Percentiles rank a stretch among this genome's conserved stretches.
Conservation (phyloP, 768 basidiomycete species). For the Chalciporus piperatus region DNA sequence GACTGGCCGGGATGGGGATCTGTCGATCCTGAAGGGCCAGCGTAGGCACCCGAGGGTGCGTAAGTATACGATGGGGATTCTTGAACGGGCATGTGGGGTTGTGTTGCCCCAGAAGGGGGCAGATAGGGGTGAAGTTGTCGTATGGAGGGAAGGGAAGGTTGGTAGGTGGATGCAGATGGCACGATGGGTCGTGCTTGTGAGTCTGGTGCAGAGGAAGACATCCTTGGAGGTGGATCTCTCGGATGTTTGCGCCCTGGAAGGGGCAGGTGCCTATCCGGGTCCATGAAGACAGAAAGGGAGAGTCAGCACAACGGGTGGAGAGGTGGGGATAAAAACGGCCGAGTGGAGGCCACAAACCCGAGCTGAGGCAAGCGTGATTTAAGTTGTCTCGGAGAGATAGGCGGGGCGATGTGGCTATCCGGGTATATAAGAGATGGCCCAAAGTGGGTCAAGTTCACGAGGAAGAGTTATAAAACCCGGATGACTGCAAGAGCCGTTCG, state of each 20-base stretch:
- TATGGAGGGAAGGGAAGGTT: constrained; percentile 57
- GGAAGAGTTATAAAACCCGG: constrained; percentile 28
- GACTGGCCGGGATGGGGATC: constrained; percentile 23
- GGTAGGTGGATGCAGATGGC: constrained; percentile 22
- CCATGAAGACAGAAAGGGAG: constrained; percentile 26
- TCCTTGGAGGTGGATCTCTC: constrained; percentile 25
- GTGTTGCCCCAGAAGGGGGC: constrained; percentile 44
- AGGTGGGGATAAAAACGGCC: constrained; percentile 14
- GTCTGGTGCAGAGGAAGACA: constrained; percentile 27
- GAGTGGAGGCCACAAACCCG: constrained; percentile 24
- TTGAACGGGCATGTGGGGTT: constrained; percentile 25
- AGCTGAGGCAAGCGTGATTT: constrained; percentile 17
- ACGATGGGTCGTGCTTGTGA: constrained; percentile 27
- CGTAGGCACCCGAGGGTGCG: constrained; percentile 20
- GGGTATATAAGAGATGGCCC: constrained; percentile 26
- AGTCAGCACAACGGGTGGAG: constrained; percentile 18
- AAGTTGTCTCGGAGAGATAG: constrained; percentile 22
- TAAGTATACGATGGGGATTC: constrained; percentile 28
- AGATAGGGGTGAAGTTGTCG: constrained; percentile 66
- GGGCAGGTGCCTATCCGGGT: constrained; percentile 37
- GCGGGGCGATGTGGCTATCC: constrained; percentile 27
- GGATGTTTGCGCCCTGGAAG: constrained; percentile 31
- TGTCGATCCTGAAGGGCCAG: constrained; percentile 25
- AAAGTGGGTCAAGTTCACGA: constrained; percentile 27
- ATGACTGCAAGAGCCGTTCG: constrained; percentile 27